phyloP scores from a whole-genome alignment of 163 green algal genomes.

The Chlorella variabilis region DNA sequence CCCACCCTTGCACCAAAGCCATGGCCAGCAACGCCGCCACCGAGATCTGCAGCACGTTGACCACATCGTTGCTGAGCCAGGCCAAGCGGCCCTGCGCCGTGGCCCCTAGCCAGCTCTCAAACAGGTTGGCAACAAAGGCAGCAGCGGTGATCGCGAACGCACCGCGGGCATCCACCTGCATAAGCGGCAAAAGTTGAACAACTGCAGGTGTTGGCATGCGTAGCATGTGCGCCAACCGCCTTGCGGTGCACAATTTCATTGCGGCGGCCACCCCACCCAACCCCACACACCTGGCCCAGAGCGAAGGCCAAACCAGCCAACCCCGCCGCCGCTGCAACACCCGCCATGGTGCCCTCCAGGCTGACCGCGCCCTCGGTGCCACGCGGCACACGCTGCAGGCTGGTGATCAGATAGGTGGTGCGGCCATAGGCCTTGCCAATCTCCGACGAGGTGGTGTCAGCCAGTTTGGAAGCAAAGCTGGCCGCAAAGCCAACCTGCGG shows the following conservation, averaged over 20 bases:
- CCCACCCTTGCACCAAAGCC: background rate
- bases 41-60: constrained; percentile 96
- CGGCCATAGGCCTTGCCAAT: constrained; percentile 97
- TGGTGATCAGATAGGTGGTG: constrained; percentile 96
- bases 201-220: no score
- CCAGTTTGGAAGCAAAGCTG: constrained; percentile 96
- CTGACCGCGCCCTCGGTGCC: constrained; percentile 98
- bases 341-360: constrained; percentile 90
- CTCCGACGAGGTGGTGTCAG: constrained; percentile 95
- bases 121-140: constrained; percentile 86
- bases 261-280: no score
- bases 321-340: constrained; percentile 68
- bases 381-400: constrained; percentile 82
- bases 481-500: constrained; percentile 82
- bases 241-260: no score
- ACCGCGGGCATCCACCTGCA: constrained; percentile 61
- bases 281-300: constrained; percentile 2
- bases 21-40: constrained; percentile 82
- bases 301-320: constrained; percentile 9
- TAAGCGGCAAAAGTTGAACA: no score
- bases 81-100: constrained; percentile 75
- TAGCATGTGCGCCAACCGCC: no score
- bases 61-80: constrained; percentile 96
- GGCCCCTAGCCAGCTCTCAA: constrained; percentile 95
- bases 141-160: constrained; percentile 59